Conservation (phyloP, 1,139 yeast genomes). For the Hyphopichia buzzinii region DNA sequence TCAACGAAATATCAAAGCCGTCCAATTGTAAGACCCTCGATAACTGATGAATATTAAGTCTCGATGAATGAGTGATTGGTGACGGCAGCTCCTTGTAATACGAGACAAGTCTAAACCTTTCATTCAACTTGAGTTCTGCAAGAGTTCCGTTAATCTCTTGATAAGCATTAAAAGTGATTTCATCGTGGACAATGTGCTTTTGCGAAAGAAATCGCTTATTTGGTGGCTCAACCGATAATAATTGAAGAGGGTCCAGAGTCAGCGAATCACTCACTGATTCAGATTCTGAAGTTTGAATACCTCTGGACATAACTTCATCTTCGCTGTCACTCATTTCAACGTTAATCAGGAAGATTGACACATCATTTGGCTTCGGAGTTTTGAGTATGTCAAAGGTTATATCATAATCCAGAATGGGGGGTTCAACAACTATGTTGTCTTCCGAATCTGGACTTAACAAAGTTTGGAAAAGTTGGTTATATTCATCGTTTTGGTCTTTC, state of each 20-base stretch:
- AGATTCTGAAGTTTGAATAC: background rate
- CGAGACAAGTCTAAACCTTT: too few relatives aligned
- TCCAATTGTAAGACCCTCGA: conserved; percentile 11
- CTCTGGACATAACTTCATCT: background rate
- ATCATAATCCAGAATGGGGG: background rate
- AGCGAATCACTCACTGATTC: background rate
- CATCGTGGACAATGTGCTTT: background rate
- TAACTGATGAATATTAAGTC: conserved; percentile 14
- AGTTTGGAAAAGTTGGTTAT: background rate
- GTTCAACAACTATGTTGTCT: background rate
- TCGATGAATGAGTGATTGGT: too few relatives aligned
- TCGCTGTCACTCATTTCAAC: background rate
- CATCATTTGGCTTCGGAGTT: background rate
- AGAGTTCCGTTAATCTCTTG: background rate
- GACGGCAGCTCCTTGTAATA: too few relatives aligned
- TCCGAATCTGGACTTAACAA: background rate
- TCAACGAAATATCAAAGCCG: conserved; percentile 13
- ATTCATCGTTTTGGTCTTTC: background rate
- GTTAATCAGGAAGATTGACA: background rate
- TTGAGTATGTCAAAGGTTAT: background rate
- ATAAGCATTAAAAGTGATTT: background rate
- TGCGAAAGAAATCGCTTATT: background rate
- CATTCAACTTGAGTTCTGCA: background rate
- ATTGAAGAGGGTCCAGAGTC: background rate
- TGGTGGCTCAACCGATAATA: background rate